These are phyloP conservation scores for Lentinus polychrous DNA, from an alignment of 1,284 basidiomycete genomes.

Conservation along the genomic window DNA sequence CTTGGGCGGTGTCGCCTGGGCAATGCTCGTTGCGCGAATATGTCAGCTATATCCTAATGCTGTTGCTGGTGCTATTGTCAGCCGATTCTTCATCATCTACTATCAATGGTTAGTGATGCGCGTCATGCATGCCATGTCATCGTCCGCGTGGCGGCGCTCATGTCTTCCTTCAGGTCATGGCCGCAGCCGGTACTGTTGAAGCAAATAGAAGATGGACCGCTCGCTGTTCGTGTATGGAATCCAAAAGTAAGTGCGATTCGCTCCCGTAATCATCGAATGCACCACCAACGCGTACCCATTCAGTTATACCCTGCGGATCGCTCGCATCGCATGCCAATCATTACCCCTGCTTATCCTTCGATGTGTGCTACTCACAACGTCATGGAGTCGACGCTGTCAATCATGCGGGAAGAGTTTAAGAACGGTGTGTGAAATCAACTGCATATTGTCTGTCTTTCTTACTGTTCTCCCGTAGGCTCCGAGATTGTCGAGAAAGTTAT, in stretches of 20 bases:
- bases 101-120: constrained; percentile 75
- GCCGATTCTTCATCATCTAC: constrained; percentile 95
- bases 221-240: constrained; percentile 97
- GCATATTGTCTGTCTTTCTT: constrained; percentile 1
- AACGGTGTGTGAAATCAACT: constrained; percentile 48
- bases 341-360: constrained; percentile 98
- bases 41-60: constrained; percentile 98
- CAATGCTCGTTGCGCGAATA: constrained; percentile 95
- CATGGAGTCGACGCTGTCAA: constrained; percentile 90
- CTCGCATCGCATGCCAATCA: constrained; percentile 98
- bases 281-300: not conserved
- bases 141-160: constrained; percentile 7
- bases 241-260: constrained; percentile 59
- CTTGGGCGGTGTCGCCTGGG: constrained; percentile 98
- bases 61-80: constrained; percentile 91
- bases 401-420: constrained; percentile 96
- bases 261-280: not conserved
- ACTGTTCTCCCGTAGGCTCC: constrained; percentile 47
- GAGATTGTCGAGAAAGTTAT: constrained; percentile 93
- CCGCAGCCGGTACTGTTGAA: constrained; percentile 95
- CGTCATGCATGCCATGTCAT: not conserved
- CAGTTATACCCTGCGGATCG: constrained; percentile 91
- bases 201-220: constrained; percentile 91
- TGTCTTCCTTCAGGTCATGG: constrained; percentile 68
- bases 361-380: constrained; percentile 99